Evolutionary conservation across 2,329 filamentous ascomycete genomes (phyloP), one percentile per base, ranked within the genome.

Genomic region (Sordariomycetes sp.): DNA sequence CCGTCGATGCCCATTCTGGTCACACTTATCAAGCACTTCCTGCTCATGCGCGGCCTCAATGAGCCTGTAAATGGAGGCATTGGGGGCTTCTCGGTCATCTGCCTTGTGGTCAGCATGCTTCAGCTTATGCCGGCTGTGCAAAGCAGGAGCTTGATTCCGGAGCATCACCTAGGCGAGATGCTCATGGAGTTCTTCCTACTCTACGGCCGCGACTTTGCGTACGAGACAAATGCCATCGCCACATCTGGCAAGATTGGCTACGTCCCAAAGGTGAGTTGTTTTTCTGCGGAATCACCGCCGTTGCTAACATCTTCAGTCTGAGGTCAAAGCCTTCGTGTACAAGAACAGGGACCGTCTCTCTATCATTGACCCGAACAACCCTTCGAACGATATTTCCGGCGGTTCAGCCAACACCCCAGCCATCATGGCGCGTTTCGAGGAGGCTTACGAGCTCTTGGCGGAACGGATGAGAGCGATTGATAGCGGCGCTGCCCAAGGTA

Each of bases 81-180:
- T 34, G 92, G 92, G 35, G 92, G 92, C 3, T 96, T 95, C 53
- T 86, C 87, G 2, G 82, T 94, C 42, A 95, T 90, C 36, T 98
- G 92, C 63, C 68, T 98, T 41, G 85, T 95, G 6, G 85, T 92
- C 38, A 92, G 84, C 63, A 78, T 94, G 57, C 62, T 96, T 30
- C 84, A 94, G 52, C 68, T 85, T 43, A 75, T 87, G 65, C 85
- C 86, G 8, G 71, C 79, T 40, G 66, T 80, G 2, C 76, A 84
- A 45, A 75, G 71, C 40, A 59, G 69, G 18, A 71, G 66, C 38
- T 63, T 82, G 48, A 51, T 69, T 5, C 65, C 72, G 2, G 67
- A 77, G 24, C 69, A 79, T 32, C 79, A 93, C 45, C 71, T 94
- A 2, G 88, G 87, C 10, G 75, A 87, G 45, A 65, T 93, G 34